phyloP scores from a whole-genome alignment of 2,329 filamentous ascomycete genomes.

The Grosmannia serpens region DNA sequence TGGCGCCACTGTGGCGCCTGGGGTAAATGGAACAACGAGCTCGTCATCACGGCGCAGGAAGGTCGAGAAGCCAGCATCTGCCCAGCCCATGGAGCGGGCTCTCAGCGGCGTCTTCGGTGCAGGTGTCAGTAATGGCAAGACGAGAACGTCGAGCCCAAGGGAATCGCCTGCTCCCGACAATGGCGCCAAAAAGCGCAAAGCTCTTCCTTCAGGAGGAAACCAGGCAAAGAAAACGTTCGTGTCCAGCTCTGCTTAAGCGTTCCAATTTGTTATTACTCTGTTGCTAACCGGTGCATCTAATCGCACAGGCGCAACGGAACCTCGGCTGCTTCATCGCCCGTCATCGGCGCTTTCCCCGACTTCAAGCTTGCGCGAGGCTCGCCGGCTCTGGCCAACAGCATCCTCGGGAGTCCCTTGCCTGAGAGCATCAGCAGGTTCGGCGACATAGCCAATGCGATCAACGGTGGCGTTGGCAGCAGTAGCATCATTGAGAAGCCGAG shows the following conservation, averaged over 20 bases:
- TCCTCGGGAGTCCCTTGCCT: neutral
- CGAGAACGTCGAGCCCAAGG: slow-evolving; percentile 52
- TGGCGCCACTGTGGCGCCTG: slow-evolving; percentile 34
- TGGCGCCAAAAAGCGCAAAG: slow-evolving; percentile 61
- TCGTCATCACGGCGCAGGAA: slow-evolving; percentile 64
- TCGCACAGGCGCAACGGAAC: slow-evolving; percentile 26
- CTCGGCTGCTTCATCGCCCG: slow-evolving; percentile 63
- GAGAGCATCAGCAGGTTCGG: neutral
- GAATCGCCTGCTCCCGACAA: slow-evolving; percentile 56
- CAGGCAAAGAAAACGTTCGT: slow-evolving; percentile 66
- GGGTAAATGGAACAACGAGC: slow-evolving; percentile 29
- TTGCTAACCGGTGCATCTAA: slow-evolving; percentile 8
- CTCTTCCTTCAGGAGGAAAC: slow-evolving; percentile 50
- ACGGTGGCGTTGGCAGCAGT: neutral
- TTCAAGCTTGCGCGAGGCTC: slow-evolving; percentile 40
- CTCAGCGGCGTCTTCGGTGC: slow-evolving; percentile 44
- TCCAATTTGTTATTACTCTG: slow-evolving; percentile 16
- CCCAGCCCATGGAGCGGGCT: slow-evolving; percentile 53
- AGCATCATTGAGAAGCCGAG: neutral
- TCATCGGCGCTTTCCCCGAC: slow-evolving; percentile 58
- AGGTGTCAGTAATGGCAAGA: slow-evolving; percentile 31
- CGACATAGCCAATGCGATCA: neutral
- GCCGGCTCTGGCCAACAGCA: slow-evolving; percentile 40
- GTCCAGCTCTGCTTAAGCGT: neutral
- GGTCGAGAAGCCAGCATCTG: slow-evolving; percentile 50